phyloP scores from a whole-genome alignment of 768 basidiomycete species.

The Gelatoporia subvermispora region DNA sequence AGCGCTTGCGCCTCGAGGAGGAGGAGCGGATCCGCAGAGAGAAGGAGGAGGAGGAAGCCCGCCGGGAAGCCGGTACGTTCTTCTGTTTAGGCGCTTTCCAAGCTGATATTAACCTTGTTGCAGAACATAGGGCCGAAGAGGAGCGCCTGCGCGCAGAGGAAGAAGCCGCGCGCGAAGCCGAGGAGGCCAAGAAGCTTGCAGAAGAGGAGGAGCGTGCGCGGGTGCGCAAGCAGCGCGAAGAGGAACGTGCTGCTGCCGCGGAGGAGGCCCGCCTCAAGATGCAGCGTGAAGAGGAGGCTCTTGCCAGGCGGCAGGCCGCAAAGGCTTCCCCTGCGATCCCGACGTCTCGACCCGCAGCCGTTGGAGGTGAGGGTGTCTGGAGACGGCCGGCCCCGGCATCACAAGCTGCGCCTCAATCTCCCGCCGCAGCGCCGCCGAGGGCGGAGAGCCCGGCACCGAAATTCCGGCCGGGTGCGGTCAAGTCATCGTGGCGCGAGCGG shows the following conservation, averaged over 20 bases:
- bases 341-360: slow-evolving; percentile 29
- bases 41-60: slow-evolving; percentile 37
- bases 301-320: slow-evolving; percentile 26
- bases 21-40: slow-evolving; percentile 32
- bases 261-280: slow-evolving; percentile 56
- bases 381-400: slow-evolving; percentile 10
- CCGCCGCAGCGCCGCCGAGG: slow-evolving; percentile 35
- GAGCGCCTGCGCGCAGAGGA: slow-evolving; percentile 42
- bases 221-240: slow-evolving; percentile 48
- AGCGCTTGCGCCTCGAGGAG: slow-evolving; percentile 37
- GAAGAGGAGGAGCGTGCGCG: slow-evolving; percentile 54
- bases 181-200: slow-evolving; percentile 53
- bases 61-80: slow-evolving; percentile 47
- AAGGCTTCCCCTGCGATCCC: slow-evolving; percentile 33
- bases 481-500: slow-evolving; percentile 51
- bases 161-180: slow-evolving; percentile 34
- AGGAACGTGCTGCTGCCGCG: slow-evolving; percentile 42
- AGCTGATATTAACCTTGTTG: background rate
- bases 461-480: slow-evolving; percentile 39
- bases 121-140: slow-evolving; percentile 55
- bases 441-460: slow-evolving; percentile 49
- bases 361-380: slow-evolving; percentile 24
- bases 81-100: background rate
- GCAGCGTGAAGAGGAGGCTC: slow-evolving; percentile 68
- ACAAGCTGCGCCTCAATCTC: slow-evolving; percentile 15